Evolutionary conservation across 257 asterid species (phyloP), one percentile per base, ranked within the genome.

Genomic region (Salvia splendens): DNA sequence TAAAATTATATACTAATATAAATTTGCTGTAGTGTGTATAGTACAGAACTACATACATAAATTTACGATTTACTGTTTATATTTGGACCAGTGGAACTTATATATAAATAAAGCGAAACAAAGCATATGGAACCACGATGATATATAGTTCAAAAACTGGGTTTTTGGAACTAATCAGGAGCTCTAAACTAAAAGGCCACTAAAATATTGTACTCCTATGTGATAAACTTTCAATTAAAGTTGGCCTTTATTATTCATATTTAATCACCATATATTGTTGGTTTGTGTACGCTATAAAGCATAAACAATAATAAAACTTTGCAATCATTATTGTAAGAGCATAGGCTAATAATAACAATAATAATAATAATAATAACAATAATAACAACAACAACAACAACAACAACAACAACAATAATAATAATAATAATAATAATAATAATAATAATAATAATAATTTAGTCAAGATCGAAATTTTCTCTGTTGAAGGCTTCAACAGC

Each of bases 151-250:
- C 48, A 52, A 32, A 63, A 63, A 45, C 14, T 12, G 16, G n/a
- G 43, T 63, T 71, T 46, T 16, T 32, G 46, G 52, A 12, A 61
- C 9, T 63, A 45, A 71, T 71, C 45, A 71, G 63, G 51, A 17
- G 32, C 24, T 53, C 40, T 50, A 38, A 60, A 46, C 61, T 24
- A 3, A 20, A 24, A 41, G 12, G 38, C 14, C 56, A 49, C 60
- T 64, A 32, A 10, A 64, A 61, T 10, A 15, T 58, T 14, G 8
- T 20, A 20, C 24, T 20, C 24, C 24, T 20, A 20, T 20, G 47
- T 15, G 64, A 36, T 43, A 7, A 35, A 45, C 15, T 61, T 43
- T 12, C 54, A 45, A 62, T n/a, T 62, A 62, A 62, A 24, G 67
- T 45, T 28, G 66, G 17, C 51, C 20, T 38, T 42, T 10, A 10